Conservation (phyloP, 2,329 filamentous ascomycete genomes). For the Dactylellina parvicollis region DNA sequence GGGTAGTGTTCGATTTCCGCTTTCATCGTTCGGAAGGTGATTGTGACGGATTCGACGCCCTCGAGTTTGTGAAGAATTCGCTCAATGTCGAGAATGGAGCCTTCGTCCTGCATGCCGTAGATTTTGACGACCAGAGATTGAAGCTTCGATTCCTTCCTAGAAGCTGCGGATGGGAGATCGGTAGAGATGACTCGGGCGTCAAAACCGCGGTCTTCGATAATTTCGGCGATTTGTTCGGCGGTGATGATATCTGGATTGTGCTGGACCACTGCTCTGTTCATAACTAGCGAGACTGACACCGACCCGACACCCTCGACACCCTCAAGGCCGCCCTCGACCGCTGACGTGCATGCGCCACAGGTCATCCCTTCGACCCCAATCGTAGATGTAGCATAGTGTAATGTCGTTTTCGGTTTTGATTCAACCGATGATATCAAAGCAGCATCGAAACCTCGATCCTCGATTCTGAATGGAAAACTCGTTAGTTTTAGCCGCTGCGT, state of each 20-base stretch:
- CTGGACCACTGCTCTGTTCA: conserved; percentile 87
- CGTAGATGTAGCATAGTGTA: conserved; percentile 74
- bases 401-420: conserved; percentile 62
- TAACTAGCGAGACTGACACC: conserved; percentile 94
- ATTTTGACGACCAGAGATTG: conserved; percentile 81
- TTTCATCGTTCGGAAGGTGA: conserved; percentile 78
- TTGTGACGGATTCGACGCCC: conserved; percentile 77
- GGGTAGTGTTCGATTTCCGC: conserved; percentile 79
- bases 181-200: conserved; percentile 85
- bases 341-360: conserved; percentile 93
- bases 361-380: conserved; percentile 96
- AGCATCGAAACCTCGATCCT: conserved; percentile 82
- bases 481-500: conserved; percentile 81
- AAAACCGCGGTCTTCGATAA: conserved; percentile 90
- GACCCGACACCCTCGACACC: conserved; percentile 79
- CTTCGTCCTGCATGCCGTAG: conserved; percentile 76
- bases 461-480: conserved; percentile 66
- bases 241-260: conserved; percentile 79
- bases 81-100: conserved; percentile 79
- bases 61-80: conserved; percentile 71
- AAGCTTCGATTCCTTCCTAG: conserved; percentile 58
- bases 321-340: conserved; percentile 83
- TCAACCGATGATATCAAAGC: conserved; percentile 67
- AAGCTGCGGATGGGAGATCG: conserved; percentile 66
- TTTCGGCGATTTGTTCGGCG: conserved; percentile 78